Base-by-base conservation (phyloP, 2,329 filamentous ascomycete genomes). In the Pseudocercospora fuligena region DNA sequence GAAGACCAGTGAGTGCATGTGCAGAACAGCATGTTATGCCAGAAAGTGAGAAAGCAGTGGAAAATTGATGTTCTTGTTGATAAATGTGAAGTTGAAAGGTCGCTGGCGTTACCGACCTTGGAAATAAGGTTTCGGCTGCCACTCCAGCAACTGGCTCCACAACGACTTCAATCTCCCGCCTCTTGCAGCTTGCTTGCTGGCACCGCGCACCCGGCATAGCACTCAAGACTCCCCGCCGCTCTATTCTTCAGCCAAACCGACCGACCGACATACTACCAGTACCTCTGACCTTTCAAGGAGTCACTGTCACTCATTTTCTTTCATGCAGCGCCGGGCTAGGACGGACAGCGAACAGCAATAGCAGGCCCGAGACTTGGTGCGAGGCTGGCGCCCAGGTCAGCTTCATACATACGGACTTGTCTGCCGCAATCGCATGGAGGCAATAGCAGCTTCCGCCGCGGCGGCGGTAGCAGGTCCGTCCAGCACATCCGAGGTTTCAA, bases 401-500 rank as follows among this genome's bases (percentile, higher is more conserved):
- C 40, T 43, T 43, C 40, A 5, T 2, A 51, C 47, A 51, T 25
- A 51, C 47, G 47, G 47, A 51, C 47, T 51, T 51, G 53, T 33
- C 25, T 33, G 25, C 53, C 36, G 56, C 40, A 43, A 43, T 43
- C 40, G 40, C 56, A 58, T 58, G 56, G 56, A 58, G 56, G 56
- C 56, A 40, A 11, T 58, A 19, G 1, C 56, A 43, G 56, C 56
- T 36, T 58, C 56, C 31, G 56, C 56, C n/a, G 56, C 31, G 56
- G 56, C 56, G 56, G 56, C 56, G 56, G 29, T 43, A 19, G 56
- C 56, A 33, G 56, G 64, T 33, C 68, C 70, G 43, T 70, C 69
- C 58, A 73, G 66, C 64, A 57, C 53, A 33, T 57, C 53, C n/a
- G 70, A 73, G 51, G 63, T 67, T 11, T 69, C 63, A 43, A 65